These are phyloP conservation scores for Apiosordaria backusii DNA, from an alignment of 495 filamentous ascomycete genomes.

Conservation along the genomic window DNA sequence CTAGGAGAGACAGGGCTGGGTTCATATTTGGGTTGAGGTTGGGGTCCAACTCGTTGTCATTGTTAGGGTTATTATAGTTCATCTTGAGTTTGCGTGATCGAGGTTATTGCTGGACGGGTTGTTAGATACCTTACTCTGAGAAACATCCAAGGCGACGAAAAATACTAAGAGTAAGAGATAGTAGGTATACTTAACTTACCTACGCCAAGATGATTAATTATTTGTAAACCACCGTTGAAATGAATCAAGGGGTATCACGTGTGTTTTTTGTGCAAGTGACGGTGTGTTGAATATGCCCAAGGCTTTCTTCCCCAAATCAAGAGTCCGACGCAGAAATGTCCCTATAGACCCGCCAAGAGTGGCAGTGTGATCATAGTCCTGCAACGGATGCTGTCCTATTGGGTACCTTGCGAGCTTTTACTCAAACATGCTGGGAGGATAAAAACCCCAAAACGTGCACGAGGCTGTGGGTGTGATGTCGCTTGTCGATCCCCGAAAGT, in stretches of 20 bases:
- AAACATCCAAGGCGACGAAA: background rate
- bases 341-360: background rate
- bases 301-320: background rate
- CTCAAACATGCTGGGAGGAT: background rate
- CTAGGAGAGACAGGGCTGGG: conserved; percentile 25
- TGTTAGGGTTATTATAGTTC: background rate
- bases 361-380: background rate
- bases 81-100: background rate
- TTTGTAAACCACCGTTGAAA: background rate
- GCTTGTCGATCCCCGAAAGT: conserved; percentile 2
- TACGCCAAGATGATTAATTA: background rate
- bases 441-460: background rate
- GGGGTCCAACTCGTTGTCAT: conserved; percentile 17
- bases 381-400: background rate
- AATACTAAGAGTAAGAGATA: too few species aligned
- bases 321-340: background rate
- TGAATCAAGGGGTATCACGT: background rate
- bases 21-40: conserved; percentile 1
- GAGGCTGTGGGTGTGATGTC: background rate
- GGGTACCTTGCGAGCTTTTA: conserved; percentile 3
- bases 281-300: background rate
- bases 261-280: background rate
- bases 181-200: background rate
- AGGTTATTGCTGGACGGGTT: background rate
- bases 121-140: background rate